Evolutionary conservation across 306 rosid genomes (phyloP).

Genomic region (Abrus precatorius): DNA sequence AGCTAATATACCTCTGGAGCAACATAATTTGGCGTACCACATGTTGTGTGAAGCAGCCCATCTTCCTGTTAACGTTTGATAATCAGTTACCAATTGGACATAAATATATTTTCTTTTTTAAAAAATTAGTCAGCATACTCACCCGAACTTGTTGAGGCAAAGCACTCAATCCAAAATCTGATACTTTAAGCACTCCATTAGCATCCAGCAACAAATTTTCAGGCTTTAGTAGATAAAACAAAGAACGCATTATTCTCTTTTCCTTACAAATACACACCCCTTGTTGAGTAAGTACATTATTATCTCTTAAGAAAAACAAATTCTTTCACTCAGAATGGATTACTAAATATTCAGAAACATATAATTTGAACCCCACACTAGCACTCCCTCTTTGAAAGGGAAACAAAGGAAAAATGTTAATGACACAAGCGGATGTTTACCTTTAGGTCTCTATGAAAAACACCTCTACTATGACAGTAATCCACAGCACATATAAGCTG

Average conservation of each 20-base stretch:
- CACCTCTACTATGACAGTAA: conserved; percentile 97
- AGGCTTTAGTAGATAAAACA: conserved; percentile 67
- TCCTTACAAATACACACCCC: background rate
- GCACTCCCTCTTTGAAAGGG: background rate
- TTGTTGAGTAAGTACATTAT: conserved; percentile 21
- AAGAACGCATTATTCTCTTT: conserved; percentile 39
- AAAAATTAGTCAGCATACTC: conserved; percentile 55
- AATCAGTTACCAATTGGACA: conserved; percentile 32
- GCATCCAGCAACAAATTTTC: conserved; percentile 90
- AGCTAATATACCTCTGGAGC: conserved; percentile 89
- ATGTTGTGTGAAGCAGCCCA: conserved; percentile 95
- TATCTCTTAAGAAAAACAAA: background rate
- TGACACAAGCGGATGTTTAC: conserved; percentile 50
- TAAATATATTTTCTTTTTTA: background rate
- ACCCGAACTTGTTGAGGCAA: conserved; percentile 95
- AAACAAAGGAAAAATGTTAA: conserved; percentile 17
- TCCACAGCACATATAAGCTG: conserved; percentile 94
- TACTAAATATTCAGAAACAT: conserved; percentile 31
- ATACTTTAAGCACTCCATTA: conserved; percentile 80
- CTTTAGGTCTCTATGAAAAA: conserved; percentile 93
- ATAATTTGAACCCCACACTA: background rate
- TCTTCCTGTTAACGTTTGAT: conserved; percentile 66
- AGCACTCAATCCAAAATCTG: conserved; percentile 97
- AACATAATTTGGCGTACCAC: conserved; percentile 98
- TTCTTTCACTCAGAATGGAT: conserved; percentile 15